Conservation (phyloP, 768 basidiomycete genomes). For the Xerocomellus amylosporus region DNA sequence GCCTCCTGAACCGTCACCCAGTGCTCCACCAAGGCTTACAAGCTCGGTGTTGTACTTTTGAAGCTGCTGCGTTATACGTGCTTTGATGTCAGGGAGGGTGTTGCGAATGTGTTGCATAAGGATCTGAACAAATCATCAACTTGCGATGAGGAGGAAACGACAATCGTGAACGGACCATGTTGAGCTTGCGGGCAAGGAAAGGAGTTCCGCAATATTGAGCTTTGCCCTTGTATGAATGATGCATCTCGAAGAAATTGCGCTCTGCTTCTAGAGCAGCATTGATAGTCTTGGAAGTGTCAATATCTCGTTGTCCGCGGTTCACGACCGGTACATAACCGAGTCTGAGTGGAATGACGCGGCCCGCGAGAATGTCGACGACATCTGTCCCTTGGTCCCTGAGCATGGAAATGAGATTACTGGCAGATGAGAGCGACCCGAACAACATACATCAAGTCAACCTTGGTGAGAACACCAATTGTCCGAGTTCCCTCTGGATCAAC, state of each 20-base stretch:
- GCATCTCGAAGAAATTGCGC: slow-evolving; percentile 91
- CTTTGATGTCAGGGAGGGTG: slow-evolving; percentile 98
- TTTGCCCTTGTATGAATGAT: slow-evolving; percentile 90
- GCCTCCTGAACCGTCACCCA: slow-evolving; percentile 82
- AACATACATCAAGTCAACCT: slow-evolving; percentile 94
- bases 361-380: slow-evolving; percentile 97
- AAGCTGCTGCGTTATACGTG: slow-evolving; percentile 86
- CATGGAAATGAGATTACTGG: slow-evolving; percentile 7
- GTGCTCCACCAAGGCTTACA: slow-evolving; percentile 75
- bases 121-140: slow-evolving; percentile 51
- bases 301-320: slow-evolving; percentile 97
- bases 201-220: slow-evolving; percentile 97
- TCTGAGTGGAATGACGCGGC: slow-evolving; percentile 92
- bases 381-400: slow-evolving; percentile 94
- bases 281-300: slow-evolving; percentile 87
- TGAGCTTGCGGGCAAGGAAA: slow-evolving; percentile 91
- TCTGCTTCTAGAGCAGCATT: slow-evolving; percentile 83
- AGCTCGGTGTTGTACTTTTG: slow-evolving; percentile 88
- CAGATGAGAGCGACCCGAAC: background rate
- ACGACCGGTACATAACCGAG: slow-evolving; percentile 98
- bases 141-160: background rate
- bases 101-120: slow-evolving; percentile 99
- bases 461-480: slow-evolving; percentile 98
- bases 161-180: slow-evolving; percentile 59
- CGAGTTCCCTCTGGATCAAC: slow-evolving; percentile 96